phyloP scores from a whole-genome alignment of 306 rosid genomes.

The Malus fusca region DNA sequence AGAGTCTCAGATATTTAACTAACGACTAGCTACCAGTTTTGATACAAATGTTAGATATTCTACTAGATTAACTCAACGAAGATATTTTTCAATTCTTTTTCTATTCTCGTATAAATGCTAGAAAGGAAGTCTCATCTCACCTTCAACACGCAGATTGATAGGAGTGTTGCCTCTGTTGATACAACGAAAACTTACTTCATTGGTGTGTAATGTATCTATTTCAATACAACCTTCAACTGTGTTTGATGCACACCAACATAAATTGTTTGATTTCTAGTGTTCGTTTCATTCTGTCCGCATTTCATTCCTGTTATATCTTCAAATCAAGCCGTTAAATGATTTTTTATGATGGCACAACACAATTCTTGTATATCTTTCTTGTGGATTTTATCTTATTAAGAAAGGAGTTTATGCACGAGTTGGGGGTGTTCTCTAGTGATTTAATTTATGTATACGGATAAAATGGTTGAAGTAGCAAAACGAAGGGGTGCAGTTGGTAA shows the following conservation, averaged over 20 bases:
- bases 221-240: not conserved
- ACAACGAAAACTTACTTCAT: slow-evolving; percentile 60
- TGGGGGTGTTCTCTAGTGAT: no score
- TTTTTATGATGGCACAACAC: not conserved
- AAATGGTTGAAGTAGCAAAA: no score
- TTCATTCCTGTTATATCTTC: not conserved
- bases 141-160: slow-evolving; percentile 61
- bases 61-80: no score
- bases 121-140: no score
- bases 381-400: not conserved
- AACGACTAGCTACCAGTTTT: no score
- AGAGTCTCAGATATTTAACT: no score
- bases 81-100: no score
- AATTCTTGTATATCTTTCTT: not conserved
- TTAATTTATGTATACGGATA: no score
- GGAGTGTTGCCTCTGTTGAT: slow-evolving; percentile 66
- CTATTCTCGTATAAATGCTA: no score
- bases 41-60: no score
- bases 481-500: no score
- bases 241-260: not conserved
- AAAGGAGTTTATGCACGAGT: no score
- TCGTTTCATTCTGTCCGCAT: not conserved
- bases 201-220: slow-evolving; percentile 34
- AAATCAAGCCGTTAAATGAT: not conserved
- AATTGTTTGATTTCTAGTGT: not conserved